Evolutionary conservation across 345 rosid species (phyloP).

Genomic region (Sonneratia caseolaris): DNA sequence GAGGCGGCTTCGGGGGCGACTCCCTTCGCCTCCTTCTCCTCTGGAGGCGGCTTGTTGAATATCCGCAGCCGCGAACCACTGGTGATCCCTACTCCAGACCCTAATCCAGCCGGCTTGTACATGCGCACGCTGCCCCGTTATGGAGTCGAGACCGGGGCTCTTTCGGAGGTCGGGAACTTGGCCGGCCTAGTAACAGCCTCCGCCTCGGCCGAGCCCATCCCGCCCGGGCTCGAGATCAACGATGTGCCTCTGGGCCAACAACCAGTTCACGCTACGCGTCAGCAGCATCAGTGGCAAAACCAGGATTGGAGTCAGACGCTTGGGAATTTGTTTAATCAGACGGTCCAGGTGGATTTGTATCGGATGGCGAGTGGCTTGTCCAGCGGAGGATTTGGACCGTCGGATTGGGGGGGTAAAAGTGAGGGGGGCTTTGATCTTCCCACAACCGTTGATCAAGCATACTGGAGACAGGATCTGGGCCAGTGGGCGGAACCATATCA

Average conservation of each 20-base stretch:
- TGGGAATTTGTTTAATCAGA: neutral
- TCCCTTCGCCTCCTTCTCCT: neutral
- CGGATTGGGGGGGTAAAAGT: neutral
- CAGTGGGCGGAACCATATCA: neutral
- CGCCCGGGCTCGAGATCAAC: neutral
- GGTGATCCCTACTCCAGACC: neutral
- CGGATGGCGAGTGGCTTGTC: neutral
- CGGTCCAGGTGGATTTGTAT: slow-evolving; percentile 2
- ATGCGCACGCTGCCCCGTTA: neutral
- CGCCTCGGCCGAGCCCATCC: neutral
- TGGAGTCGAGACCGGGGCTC: neutral
- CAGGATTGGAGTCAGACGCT: neutral
- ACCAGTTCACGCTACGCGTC: neutral
- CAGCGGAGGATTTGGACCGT: neutral
- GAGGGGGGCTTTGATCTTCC: neutral
- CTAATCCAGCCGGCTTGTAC: neutral
- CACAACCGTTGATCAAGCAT: slow-evolving; percentile 4
- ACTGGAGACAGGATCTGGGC: slow-evolving; percentile 2
- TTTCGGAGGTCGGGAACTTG: neutral
- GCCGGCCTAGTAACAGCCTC: neutral
- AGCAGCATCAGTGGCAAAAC: neutral
- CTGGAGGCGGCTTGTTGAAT: neutral
- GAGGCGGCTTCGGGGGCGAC: too few relatives aligned
- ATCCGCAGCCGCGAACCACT: neutral
- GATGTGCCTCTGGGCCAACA: neutral